These are phyloP conservation scores for Xerocomus spinulosus DNA, from an alignment of 768 basidiomycete species.

Conservation along the genomic window DNA sequence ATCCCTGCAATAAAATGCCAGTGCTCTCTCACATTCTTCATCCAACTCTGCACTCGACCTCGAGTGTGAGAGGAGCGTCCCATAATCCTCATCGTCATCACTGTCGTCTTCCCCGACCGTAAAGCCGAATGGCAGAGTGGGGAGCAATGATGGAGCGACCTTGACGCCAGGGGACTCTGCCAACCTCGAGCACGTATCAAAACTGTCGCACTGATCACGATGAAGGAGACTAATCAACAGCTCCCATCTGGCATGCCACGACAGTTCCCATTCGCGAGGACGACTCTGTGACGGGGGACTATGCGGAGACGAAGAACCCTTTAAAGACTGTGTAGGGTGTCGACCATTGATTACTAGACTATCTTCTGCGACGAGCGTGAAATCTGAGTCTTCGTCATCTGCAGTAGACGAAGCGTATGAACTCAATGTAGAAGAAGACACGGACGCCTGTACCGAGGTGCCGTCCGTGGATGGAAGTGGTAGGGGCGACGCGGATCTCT, in stretches of 20 bases:
- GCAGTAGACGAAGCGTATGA: slow-evolving; percentile 14
- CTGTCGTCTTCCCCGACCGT: slow-evolving; percentile 19
- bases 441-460: slow-evolving; percentile 10
- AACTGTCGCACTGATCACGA: slow-evolving; percentile 16
- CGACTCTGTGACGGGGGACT: slow-evolving; percentile 8
- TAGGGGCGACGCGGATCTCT: slow-evolving; percentile 10
- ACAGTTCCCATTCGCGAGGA: slow-evolving; percentile 37
- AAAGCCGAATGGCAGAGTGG: slow-evolving; percentile 18
- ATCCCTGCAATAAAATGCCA: slow-evolving; percentile 23
- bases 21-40: slow-evolving; percentile 24
- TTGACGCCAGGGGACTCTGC: background rate
- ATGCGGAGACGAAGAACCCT: slow-evolving; percentile 8
- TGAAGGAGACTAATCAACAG: slow-evolving; percentile 43
- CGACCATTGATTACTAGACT: slow-evolving; percentile 6
- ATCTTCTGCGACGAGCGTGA: slow-evolving; percentile 53
- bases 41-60: slow-evolving; percentile 19
- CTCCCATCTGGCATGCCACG: slow-evolving; percentile 55
- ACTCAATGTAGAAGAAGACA: slow-evolving; percentile 17
- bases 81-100: slow-evolving; percentile 8
- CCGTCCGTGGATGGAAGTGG: slow-evolving; percentile 12
- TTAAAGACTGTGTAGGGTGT: background rate
- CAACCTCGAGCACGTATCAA: background rate
- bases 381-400: slow-evolving; percentile 45
- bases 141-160: background rate
- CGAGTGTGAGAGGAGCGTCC: slow-evolving; percentile 14